phyloP scores from a whole-genome alignment of 2,329 filamentous ascomycete genomes.

The Zymoseptoria ardabiliae region DNA sequence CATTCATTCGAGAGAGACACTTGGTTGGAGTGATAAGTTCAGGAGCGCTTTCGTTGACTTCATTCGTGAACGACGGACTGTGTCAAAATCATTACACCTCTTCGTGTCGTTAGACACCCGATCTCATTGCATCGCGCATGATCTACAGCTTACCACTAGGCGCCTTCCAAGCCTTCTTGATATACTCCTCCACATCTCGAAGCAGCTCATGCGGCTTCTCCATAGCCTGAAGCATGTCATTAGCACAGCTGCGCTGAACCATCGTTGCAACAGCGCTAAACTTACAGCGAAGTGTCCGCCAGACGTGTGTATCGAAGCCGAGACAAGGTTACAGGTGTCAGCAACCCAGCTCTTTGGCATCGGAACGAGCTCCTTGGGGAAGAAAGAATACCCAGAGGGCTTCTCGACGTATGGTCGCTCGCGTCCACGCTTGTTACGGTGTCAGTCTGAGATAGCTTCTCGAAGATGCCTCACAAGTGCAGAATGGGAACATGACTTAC shows the following conservation, averaged over 20 bases:
- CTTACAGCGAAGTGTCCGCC: slow-evolving; percentile 35
- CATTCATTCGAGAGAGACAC: background rate
- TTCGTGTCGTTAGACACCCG: background rate
- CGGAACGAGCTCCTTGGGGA: slow-evolving; percentile 36
- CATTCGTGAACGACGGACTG: background rate
- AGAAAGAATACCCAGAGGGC: slow-evolving; percentile 39
- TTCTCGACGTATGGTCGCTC: slow-evolving; percentile 30
- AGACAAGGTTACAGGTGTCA: slow-evolving; percentile 31
- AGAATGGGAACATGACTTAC: background rate
- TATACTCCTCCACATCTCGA: slow-evolving; percentile 29
- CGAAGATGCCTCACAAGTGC: background rate
- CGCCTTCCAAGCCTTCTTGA: slow-evolving; percentile 21
- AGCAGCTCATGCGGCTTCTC: slow-evolving; percentile 29
- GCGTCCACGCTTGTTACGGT: slow-evolving; percentile 3
- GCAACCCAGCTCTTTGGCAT: slow-evolving; percentile 33
- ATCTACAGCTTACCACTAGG: background rate
- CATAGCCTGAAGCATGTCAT: slow-evolving; percentile 19
- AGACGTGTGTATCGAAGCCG: slow-evolving; percentile 32
- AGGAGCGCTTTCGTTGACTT: background rate
- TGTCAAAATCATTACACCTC: background rate
- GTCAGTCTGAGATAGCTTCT: background rate
- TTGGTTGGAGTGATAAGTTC: background rate
- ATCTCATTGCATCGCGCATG: background rate
- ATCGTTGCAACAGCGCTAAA: background rate
- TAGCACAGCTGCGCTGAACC: background rate